Evolutionary conservation across 2,329 filamentous ascomycete species (phyloP).

Genomic region (Calonectria henricotiae): DNA sequence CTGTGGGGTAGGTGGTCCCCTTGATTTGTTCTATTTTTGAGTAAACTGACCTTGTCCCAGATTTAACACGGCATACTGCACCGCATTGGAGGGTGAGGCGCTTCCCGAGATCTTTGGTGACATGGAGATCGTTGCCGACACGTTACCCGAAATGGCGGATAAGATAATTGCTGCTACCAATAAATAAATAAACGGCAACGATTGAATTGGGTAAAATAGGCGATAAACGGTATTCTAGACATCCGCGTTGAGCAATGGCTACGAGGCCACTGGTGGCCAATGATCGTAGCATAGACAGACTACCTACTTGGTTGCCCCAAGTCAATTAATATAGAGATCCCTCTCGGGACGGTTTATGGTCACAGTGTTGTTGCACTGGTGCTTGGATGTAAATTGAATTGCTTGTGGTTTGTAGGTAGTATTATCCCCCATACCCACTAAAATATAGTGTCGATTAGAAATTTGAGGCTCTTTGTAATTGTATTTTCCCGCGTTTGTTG

Average conservation of each 20-base stretch:
- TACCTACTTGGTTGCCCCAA: background rate
- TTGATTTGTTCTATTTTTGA: background rate
- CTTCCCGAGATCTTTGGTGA: constrained; percentile 44
- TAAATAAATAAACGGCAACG: background rate
- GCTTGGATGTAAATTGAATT: no score
- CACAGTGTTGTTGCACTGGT: no score
- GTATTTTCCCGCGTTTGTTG: no score
- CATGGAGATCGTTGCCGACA: constrained; percentile 47
- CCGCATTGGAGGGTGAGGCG: constrained; percentile 42
- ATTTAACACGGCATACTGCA: constrained; percentile 46
- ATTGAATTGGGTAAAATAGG: background rate
- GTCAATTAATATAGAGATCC: background rate
- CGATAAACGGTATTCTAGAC: background rate
- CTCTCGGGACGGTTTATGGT: background rate
- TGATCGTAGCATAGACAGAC: background rate
- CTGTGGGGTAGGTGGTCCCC: constrained; percentile 38
- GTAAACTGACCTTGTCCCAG: constrained; percentile 24
- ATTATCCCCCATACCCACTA: no score
- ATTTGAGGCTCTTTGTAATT: no score
- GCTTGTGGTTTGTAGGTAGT: no score
- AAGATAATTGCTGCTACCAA: constrained; percentile 40
- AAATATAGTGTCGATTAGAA: no score
- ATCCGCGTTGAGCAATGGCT: background rate
- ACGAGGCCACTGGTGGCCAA: background rate
- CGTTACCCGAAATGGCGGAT: constrained; percentile 43